These are phyloP conservation scores for Apophysomyces ossiformis DNA, from an alignment of 371 early-diverging fungal species.

Conservation along the genomic window DNA sequence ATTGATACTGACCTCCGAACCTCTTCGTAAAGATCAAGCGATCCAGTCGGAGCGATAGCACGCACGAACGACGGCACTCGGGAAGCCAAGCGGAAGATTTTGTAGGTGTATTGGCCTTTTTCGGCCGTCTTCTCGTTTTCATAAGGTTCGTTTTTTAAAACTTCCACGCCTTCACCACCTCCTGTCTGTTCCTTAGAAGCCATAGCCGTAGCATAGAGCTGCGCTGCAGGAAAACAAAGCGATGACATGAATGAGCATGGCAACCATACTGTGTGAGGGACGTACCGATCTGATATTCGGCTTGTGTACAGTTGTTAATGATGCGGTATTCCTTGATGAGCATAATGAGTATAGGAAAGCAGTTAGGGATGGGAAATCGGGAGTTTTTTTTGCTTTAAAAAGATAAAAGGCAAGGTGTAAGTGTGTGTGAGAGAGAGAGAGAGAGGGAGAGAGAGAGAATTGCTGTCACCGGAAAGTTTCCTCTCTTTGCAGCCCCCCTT, in stretches of 20 bases:
- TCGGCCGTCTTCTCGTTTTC: constrained; percentile 55
- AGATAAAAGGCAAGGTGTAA: no score
- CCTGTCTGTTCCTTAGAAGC: constrained; percentile 78
- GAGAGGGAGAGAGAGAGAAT: background rate
- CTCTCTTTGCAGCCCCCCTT: background rate
- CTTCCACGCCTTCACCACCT: constrained; percentile 57
- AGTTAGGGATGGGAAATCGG: background rate
- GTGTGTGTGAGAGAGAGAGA: background rate
- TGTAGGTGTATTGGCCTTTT: constrained; percentile 81
- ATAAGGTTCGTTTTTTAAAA: constrained; percentile 49
- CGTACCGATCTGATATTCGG: constrained; percentile 68
- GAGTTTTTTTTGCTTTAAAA: background rate
- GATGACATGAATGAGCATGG: background rate
- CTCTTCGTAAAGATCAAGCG: constrained; percentile 72
- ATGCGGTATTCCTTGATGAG: constrained; percentile 74
- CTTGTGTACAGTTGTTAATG: constrained; percentile 70
- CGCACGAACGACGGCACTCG: constrained; percentile 66
- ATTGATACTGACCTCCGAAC: constrained; percentile 17
- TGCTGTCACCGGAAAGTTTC: constrained; percentile 5
- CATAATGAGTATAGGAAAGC: constrained; percentile 41
- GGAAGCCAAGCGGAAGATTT: constrained; percentile 70
- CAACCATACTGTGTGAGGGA: background rate
- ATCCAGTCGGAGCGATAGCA: constrained; percentile 62
- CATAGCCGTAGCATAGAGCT: constrained; percentile 76
- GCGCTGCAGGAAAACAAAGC: constrained; percentile 40